A percentile compares a stretch with the other conserved stretches of the same genome.
Evolutionary conservation across 208 protist species (phyloP).

Genomic region (Entamoeba histolytica): DNA sequence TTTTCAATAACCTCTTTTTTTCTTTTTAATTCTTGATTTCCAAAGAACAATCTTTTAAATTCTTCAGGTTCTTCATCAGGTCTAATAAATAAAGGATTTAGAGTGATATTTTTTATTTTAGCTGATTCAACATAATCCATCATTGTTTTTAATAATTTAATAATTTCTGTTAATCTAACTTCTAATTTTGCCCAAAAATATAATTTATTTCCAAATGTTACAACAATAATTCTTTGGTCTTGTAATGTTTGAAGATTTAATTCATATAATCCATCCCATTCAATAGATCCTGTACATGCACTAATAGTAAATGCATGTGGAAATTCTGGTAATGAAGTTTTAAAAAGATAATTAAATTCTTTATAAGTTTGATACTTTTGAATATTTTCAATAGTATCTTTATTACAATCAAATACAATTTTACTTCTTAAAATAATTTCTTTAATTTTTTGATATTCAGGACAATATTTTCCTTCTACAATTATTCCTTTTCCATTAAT

Average conservation of each 20-base stretch:
- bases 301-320: neutral
- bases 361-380: neutral
- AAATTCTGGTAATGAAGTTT: neutral
- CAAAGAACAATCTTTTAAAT: neutral
- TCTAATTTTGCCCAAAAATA: neutral
- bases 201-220: neutral
- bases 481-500: neutral
- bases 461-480: neutral
- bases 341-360: neutral
- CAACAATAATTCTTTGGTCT: neutral
- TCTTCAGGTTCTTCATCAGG: neutral
- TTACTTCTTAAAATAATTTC: neutral
- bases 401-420: neutral
- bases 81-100: neutral
- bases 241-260: neutral
- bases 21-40: neutral
- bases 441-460: neutral
- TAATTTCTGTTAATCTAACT: neutral
- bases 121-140: neutral
- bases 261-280: neutral
- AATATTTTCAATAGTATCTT: no score
- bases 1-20: neutral
- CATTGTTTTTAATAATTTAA: neutral
- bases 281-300: neutral
- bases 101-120: neutral